Conservation (phyloP, 2,329 filamentous ascomycete species). For the Pestalotiopsis sp. region DNA sequence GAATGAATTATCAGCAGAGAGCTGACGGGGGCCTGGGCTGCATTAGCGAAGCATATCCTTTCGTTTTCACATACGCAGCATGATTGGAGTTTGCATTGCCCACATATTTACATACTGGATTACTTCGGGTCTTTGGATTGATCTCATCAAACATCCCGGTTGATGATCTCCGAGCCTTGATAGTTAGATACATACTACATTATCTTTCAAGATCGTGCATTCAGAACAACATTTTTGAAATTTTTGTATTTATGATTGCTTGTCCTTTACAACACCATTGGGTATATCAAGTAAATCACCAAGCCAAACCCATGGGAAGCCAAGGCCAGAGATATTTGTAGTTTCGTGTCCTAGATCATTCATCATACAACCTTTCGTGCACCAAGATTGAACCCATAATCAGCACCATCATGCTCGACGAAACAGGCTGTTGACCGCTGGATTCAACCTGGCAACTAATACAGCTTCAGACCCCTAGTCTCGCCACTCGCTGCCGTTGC, state of each 20-base stretch:
- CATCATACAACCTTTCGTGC: neutral
- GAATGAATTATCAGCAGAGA: neutral
- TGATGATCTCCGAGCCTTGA: too few relatives aligned
- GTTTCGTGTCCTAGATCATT: neutral
- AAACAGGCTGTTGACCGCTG: neutral
- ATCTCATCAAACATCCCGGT: too few relatives aligned
- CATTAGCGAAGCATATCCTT: neutral
- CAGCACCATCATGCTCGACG: neutral
- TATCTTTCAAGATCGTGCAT: too few relatives aligned
- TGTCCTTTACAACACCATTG: slow-evolving; percentile 5
- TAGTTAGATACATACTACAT: too few relatives aligned
- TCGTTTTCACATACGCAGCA: neutral
- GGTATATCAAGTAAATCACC: slow-evolving; percentile 5
- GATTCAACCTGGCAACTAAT: neutral
- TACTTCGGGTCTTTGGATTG: neutral
- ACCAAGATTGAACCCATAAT: neutral
- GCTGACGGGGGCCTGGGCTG: neutral
- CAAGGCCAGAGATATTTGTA: neutral
- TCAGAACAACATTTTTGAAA: too few relatives aligned
- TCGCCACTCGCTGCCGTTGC: slow-evolving; percentile 32
- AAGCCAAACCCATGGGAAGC: neutral
- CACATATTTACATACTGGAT: neutral
- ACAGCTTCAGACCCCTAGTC: slow-evolving; percentile 15
- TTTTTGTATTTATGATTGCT: neutral
- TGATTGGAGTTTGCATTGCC: neutral